Evolutionary conservation across 169 alveolate genomes (phyloP), one percentile per base, ranked within the genome.

Genomic region (Eimeria praecox): DNA sequence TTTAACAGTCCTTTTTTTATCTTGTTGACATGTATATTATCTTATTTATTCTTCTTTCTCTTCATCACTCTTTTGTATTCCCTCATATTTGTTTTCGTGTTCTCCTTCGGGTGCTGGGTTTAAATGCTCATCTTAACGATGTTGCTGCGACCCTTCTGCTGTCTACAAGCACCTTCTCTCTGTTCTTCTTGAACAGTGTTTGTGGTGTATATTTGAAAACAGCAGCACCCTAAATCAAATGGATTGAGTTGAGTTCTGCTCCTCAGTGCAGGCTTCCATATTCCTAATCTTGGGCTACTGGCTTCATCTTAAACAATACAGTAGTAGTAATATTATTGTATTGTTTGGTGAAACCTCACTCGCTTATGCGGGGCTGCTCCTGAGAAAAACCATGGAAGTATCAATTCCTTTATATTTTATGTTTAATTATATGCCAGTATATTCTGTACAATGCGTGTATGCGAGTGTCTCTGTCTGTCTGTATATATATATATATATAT

Each of bases 241-340:
- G 94, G 86, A 88, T 69, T 69, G 92, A 69, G 94, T 88, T 88
- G 94, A 88, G 94, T 66, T 69, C 54, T 38, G 83, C 86, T 69
- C 86, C 94, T 69, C 71, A 69, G 46, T 88, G 94, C 86, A 66
- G 71, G 94, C 83, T 88, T 66, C 94, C 94, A 88, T 88, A 88
- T 88, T 88, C 94, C 94, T 88, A 66, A 71, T 88, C 94, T 69
- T 88, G 94, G 94, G 94, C 35, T 62, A 88, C 86, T 69, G 94
- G 71, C 16, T 88, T 62, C 93, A n/a, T 20, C 16, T 24, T 42
- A n/a, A 1, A 4, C 46, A 40, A 59, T n/a, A n/a, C n/a, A n/a
- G n/a, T n/a, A n/a, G n/a, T n/a, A n/a, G 64, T 56, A 59, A 24
- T 54, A 10, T 42, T 1, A 0, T 44, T 77, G 64, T 5, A 22